Conservation (phyloP, 1,139 yeast genomes). For the Diutina mesorugosa region DNA sequence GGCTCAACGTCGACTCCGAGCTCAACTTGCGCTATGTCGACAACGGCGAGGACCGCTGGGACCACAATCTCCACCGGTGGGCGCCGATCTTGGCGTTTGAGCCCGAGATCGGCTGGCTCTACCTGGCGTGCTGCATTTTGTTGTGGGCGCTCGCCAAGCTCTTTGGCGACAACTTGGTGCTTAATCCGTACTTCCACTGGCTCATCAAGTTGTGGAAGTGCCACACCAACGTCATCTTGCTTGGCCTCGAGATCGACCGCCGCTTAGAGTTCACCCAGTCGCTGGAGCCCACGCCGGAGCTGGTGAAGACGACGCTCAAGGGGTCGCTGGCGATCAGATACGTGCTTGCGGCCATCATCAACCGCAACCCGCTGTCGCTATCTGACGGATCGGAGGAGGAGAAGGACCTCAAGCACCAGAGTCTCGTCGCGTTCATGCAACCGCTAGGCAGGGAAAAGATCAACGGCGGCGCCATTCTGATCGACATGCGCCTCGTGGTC, state of each 20-base stretch:
- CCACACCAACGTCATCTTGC: conserved; percentile 40
- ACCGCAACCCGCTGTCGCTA: conserved; percentile 12
- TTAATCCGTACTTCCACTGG: conserved; percentile 49
- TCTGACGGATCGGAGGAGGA: conserved; percentile 13
- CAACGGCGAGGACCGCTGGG: not conserved
- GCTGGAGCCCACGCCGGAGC: conserved; percentile 25
- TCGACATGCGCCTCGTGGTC: conserved; percentile 34
- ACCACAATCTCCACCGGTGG: not conserved
- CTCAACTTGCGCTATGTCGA: not conserved
- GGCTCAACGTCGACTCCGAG: not conserved
- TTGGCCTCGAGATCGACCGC: conserved; percentile 55
- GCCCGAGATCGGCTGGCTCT: not conserved
- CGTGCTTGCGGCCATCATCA: conserved; percentile 46
- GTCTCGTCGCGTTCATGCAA: conserved; percentile 42
- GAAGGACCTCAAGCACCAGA: conserved; percentile 43
- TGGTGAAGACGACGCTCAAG: conserved; percentile 39
- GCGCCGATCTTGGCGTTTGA: not conserved
- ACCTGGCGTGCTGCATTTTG: not conserved
- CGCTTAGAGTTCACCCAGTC: conserved; percentile 29
- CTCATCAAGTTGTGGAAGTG: conserved; percentile 53
- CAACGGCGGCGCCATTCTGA: conserved; percentile 42
- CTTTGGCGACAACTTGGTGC: conserved; percentile 20
- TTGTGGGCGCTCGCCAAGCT: not conserved
- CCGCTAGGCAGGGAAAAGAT: conserved; percentile 48
- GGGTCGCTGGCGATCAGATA: conserved; percentile 55